These are phyloP conservation scores for Ogataea pini DNA, from an alignment of 805 yeast species.

Conservation along the genomic window DNA sequence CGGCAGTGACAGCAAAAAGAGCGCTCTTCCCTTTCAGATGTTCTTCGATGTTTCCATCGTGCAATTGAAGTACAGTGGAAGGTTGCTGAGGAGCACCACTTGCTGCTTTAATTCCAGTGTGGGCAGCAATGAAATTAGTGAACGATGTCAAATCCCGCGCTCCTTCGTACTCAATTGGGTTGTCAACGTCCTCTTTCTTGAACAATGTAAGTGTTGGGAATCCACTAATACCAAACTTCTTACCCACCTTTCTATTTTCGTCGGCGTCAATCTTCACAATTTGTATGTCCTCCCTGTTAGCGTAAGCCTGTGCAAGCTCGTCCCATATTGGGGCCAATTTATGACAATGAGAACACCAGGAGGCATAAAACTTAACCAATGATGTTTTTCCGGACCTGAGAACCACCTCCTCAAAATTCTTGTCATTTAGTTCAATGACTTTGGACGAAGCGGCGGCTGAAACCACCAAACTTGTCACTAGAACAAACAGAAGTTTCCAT, in stretches of 20 bases:
- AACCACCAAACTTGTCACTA: constrained; percentile 3
- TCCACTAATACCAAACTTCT: constrained; percentile 54
- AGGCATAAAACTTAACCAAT: constrained; percentile 73
- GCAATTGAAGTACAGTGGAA: constrained; percentile 28
- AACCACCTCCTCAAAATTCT: constrained; percentile 55
- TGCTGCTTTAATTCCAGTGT: constrained; percentile 37
- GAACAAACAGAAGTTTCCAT: neutral
- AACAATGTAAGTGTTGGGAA: constrained; percentile 67
- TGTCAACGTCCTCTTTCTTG: constrained; percentile 45
- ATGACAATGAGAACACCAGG: constrained; percentile 74
- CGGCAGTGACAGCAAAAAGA: constrained; percentile 57
- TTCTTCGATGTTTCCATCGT: constrained; percentile 33
- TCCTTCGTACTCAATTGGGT: constrained; percentile 60
- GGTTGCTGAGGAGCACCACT: constrained; percentile 7
- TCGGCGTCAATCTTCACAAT: constrained; percentile 61
- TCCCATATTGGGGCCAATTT: constrained; percentile 52
- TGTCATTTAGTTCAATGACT: constrained; percentile 46
- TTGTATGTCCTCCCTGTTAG: constrained; percentile 25
- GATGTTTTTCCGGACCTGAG: constrained; percentile 67
- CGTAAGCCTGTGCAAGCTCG: constrained; percentile 27
- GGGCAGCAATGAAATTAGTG: constrained; percentile 46
- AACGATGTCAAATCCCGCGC: constrained; percentile 51
- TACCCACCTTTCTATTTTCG: constrained; percentile 49
- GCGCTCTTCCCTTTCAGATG: constrained; percentile 40
- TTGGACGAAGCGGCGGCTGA: neutral